Base-by-base conservation (phyloP, 208 protist genomes). In the Trichomonas gallinae region DNA sequence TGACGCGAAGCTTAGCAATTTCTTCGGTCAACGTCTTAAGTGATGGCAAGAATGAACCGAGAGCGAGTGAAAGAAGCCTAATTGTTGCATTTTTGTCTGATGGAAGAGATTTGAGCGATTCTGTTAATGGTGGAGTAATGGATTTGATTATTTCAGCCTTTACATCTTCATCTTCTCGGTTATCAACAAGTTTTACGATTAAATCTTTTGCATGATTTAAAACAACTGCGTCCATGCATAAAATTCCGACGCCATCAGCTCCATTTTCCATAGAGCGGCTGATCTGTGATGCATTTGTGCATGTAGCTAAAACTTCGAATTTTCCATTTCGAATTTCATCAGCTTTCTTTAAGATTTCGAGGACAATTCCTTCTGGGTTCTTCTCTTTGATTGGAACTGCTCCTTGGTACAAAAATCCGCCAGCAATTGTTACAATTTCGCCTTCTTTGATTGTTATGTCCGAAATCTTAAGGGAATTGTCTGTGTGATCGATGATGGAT, bases 21-120 rank as follows among this genome's bases (percentile, higher is more conserved):
- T 98, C 98, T 44, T 88, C 96, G 97, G 98, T 98, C 26, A 97
- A 97, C 36, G 96, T 85, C 9, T 97, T 96, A n/a, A 98, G 97
- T 96, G 98, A 97, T 38, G 98, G 98, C 34, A 99, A 97, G 97
- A 99, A 99, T 46, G 31, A 31, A 15, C 38, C 34, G 23, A 89
- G 83, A 13, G 83, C 34, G 11, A 40, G 38, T 10, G 31, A 34
- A 15, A 89, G 8, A 4, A 93, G 26, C 38, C 44, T 93, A 6
- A 93, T 36, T 15, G 26, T 93, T 10, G 44, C 10, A n/a, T 2
- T 72, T 72, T 72, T 72, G 58, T 72, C 58, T 40, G 21, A 23
- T 36, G 15, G 15, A 82, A 36, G 15, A 4, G 26, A 3, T 85
- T 34, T 42, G 26, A 85, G 6, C 4, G 34, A 34, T 36, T 6